Conservation (phyloP, 73 alveolate species). For the Paramecium pentaurelia region DNA sequence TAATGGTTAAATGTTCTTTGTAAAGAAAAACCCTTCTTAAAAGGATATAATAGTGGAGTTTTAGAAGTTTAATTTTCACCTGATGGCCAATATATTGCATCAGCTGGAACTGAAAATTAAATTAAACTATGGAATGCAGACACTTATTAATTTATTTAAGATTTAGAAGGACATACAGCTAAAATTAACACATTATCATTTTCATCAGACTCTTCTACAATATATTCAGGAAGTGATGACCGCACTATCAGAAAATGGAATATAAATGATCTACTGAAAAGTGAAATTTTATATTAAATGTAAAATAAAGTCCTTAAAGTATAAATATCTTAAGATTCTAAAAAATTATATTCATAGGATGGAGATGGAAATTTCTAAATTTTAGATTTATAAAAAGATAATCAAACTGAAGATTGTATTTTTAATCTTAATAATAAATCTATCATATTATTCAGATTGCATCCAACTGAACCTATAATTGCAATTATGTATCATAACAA, state of each 20-base stretch:
- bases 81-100: neutral
- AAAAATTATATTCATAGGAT: neutral
- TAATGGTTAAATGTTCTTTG: neutral
- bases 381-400: neutral
- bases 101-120: neutral
- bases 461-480: neutral
- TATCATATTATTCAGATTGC: neutral
- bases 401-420: neutral
- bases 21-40: neutral
- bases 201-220: neutral
- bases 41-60: neutral
- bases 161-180: neutral
- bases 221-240: neutral
- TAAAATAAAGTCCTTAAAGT: neutral
- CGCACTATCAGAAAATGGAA: neutral
- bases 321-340: neutral
- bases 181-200: neutral
- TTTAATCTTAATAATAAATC: neutral
- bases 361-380: neutral
- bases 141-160: neutral
- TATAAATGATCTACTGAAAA: neutral
- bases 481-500: neutral
- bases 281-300: neutral
- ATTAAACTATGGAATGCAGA: neutral
- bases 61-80: neutral